Percentiles rank a stretch among this genome's conserved stretches.
phyloP scores from a whole-genome alignment of 768 basidiomycete species.

The Kwoniella botswanensis region DNA sequence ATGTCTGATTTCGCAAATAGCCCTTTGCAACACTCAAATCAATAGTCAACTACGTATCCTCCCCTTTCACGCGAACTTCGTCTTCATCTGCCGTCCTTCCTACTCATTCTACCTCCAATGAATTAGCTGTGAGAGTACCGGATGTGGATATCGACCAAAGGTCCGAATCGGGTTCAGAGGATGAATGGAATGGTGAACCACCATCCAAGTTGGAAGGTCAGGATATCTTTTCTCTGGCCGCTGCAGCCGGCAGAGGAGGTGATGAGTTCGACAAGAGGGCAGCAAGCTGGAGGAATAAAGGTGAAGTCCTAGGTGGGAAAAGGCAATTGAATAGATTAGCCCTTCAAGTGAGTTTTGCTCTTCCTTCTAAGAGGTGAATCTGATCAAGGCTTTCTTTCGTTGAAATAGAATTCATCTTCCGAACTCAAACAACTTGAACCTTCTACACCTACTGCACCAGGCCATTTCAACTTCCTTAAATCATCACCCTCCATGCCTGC shows the following conservation, averaged over 20 bases:
- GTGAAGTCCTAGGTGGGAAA: slow-evolving; percentile 39
- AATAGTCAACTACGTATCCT: slow-evolving; percentile 41
- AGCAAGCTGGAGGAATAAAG: slow-evolving; percentile 27
- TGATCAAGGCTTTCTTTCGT: not conserved
- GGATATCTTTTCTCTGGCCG: slow-evolving; percentile 42
- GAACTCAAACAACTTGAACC: not conserved
- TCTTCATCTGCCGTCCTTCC: slow-evolving; percentile 29
- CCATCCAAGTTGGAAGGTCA: slow-evolving; percentile 30
- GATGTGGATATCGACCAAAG: slow-evolving; percentile 11
- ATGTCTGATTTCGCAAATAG: slow-evolving; percentile 12
- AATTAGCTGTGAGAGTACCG: not conserved
- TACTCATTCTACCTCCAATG: slow-evolving; percentile 15
- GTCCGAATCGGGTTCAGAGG: slow-evolving; percentile 51
- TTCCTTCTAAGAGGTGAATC: not conserved
- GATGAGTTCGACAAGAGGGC: slow-evolving; percentile 31
- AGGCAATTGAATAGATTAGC: slow-evolving; percentile 31
- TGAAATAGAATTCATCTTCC: not conserved
- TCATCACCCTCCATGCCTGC: slow-evolving; percentile 20
- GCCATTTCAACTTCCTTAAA: slow-evolving; percentile 8
- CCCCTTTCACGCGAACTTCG: slow-evolving; percentile 31
- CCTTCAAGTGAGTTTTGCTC: slow-evolving; percentile 27
- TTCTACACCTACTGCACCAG: slow-evolving; percentile 22
- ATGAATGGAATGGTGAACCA: slow-evolving; percentile 44
- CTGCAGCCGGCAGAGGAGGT: slow-evolving; percentile 28
- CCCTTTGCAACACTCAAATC: slow-evolving; percentile 36